Evolutionary conservation across 2,329 filamentous ascomycete species (phyloP).

Genomic region (Fusarium sp.): DNA sequence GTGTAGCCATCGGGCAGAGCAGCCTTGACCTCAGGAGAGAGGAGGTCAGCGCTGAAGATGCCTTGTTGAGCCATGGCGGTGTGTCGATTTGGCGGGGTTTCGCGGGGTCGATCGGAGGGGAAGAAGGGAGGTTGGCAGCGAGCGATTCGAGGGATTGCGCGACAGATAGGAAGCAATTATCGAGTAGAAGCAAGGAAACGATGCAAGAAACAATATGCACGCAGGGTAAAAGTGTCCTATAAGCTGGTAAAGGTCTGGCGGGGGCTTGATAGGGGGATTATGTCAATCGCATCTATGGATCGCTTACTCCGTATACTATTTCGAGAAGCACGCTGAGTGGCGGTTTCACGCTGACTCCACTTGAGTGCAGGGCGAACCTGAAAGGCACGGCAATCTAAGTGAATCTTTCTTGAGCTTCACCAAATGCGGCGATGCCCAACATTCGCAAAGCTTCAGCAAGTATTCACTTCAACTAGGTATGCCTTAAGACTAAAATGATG

Average conservation of each 20-base stretch:
- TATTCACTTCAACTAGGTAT: background rate
- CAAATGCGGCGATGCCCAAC: background rate
- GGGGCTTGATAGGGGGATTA: background rate
- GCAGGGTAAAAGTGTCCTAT: background rate
- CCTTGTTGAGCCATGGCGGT: constrained; percentile 57
- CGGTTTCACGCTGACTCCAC: constrained; percentile 29
- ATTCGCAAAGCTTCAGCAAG: background rate
- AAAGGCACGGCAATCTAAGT: background rate
- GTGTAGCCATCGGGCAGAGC: constrained; percentile 84
- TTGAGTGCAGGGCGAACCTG: background rate
- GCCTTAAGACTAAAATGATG: background rate
- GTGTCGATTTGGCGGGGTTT: constrained; percentile 38
- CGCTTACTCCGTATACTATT: background rate
- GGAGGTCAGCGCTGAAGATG: constrained; percentile 82
- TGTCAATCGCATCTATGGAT: background rate
- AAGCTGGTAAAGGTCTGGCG: background rate
- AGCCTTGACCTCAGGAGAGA: constrained; percentile 79
- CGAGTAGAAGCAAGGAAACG: background rate
- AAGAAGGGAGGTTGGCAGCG: constrained; percentile 10
- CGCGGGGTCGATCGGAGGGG: constrained; percentile 27
- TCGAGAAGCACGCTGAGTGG: background rate
- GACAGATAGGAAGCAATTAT: constrained; percentile 10
- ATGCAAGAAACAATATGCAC: background rate
- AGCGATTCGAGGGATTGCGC: background rate
- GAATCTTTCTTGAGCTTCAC: background rate